A percentile compares a stretch with the other conserved stretches of the same genome.
These are phyloP conservation scores for Physcomitrium patens DNA, from an alignment of 225 moss, liverwort and hornwort genomes.

Conservation along the genomic window DNA sequence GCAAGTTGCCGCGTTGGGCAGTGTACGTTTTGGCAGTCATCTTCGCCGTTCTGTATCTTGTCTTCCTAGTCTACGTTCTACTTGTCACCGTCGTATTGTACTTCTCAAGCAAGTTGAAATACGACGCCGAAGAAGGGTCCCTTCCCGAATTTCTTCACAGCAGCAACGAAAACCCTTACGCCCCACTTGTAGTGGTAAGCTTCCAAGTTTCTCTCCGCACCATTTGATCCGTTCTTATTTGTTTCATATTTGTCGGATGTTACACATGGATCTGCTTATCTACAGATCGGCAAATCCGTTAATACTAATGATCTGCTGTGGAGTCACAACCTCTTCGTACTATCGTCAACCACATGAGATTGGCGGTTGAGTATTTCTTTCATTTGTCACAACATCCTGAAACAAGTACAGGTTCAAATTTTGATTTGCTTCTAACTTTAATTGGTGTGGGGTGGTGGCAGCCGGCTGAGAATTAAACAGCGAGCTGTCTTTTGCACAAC, in stretches of 20 bases:
- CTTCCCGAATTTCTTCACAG: constrained; percentile 30
- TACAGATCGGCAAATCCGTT: no score
- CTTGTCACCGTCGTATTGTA: constrained; percentile 42
- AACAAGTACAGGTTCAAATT: no score
- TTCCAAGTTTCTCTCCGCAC: neutral
- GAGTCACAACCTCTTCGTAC: no score
- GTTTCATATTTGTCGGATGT: neutral
- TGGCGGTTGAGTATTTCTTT: no score
- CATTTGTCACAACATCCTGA: no score
- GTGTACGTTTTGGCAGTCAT: constrained; percentile 30
- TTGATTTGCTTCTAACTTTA: no score
- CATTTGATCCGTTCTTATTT: neutral
- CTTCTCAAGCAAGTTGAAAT: constrained; percentile 51
- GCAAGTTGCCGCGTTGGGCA: constrained; percentile 37
- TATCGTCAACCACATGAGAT: no score
- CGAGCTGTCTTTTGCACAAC: neutral
- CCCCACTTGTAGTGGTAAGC: constrained; percentile 48
- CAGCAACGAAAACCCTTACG: constrained; percentile 38
- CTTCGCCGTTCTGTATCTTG: constrained; percentile 29
- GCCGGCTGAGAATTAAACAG: constrained; percentile 27
- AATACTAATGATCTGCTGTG: no score
- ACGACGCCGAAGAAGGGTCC: constrained; percentile 36
- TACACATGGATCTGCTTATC: neutral
- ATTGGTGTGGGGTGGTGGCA: constrained; percentile 27
- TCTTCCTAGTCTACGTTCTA: constrained; percentile 34